Percentiles rank a stretch among this genome's conserved stretches.
These are phyloP conservation scores for Monosporozyma servazzii DNA, from an alignment of 805 yeast genomes.

Conservation along the genomic window DNA sequence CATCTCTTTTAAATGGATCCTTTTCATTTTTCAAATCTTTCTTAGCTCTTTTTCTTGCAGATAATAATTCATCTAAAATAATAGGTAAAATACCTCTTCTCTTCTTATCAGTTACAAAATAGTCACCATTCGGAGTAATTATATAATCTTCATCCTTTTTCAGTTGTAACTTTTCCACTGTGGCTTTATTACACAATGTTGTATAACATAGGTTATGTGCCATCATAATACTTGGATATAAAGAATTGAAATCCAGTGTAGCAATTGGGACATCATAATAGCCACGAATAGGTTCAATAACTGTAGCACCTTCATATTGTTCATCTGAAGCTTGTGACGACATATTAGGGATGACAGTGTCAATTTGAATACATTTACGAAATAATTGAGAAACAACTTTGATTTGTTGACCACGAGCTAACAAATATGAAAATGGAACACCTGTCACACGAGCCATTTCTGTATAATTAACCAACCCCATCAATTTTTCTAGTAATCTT, in stretches of 20 bases:
- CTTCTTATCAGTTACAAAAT: constrained; percentile 59
- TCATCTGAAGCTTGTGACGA: constrained; percentile 76
- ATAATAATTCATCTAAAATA: constrained; percentile 75
- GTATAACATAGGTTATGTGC: constrained; percentile 97
- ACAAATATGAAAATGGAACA: constrained; percentile 84
- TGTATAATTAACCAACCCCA: constrained; percentile 94
- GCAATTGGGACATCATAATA: constrained; percentile 97
- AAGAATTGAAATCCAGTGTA: constrained; percentile 91
- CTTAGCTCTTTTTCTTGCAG: constrained; percentile 91
- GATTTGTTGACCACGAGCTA: constrained; percentile 94
- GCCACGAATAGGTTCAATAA: constrained; percentile 92
- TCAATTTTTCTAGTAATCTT: constrained; percentile 78
- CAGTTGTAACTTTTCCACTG: constrained; percentile 56
- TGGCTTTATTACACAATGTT: constrained; percentile 61
- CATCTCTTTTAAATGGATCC: constrained; percentile 89
- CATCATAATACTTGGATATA: constrained; percentile 98
- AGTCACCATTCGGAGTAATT: constrained; percentile 85
- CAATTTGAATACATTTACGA: constrained; percentile 81
- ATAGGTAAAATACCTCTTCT: constrained; percentile 88
- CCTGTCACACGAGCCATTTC: constrained; percentile 99
- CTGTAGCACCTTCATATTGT: constrained; percentile 97
- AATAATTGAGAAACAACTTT: constrained; percentile 93
- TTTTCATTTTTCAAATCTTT: constrained; percentile 83
- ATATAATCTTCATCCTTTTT: constrained; percentile 71
- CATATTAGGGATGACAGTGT: constrained; percentile 85